These are phyloP conservation scores for Forsythia suspensa DNA, from an alignment of 257 asterid genomes.

Conservation along the genomic window DNA sequence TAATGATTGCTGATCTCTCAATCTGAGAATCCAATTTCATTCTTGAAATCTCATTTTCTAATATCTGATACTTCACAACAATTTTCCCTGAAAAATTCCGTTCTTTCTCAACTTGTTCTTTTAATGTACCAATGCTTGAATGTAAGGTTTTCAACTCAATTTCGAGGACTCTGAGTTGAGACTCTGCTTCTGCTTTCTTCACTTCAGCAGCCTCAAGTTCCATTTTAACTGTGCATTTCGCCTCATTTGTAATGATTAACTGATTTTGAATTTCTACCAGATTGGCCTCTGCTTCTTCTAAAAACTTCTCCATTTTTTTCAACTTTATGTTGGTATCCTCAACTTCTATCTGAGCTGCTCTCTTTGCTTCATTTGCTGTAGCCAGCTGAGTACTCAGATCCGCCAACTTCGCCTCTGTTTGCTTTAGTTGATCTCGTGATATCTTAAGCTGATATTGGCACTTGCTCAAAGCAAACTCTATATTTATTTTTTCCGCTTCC, in stretches of 20 bases:
- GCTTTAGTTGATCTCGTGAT: conserved; percentile 53
- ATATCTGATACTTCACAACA: conserved; percentile 37
- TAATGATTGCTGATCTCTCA: conserved; percentile 46
- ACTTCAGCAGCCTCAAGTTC: conserved; percentile 43
- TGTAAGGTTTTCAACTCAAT: conserved; percentile 42
- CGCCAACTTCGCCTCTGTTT: conserved; percentile 34
- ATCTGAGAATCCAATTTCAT: conserved; percentile 42
- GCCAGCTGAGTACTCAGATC: conserved; percentile 49
- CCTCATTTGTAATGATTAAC: conserved; percentile 38
- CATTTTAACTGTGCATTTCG: conserved; percentile 29
- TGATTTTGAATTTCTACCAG: conserved; percentile 37
- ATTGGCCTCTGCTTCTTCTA: conserved; percentile 51
- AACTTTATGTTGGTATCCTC: conserved; percentile 39
- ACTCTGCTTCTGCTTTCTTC: conserved; percentile 51
- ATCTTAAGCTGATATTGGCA: conserved; percentile 48
- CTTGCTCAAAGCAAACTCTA: conserved; percentile 46
- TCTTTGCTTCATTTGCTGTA: conserved; percentile 49
- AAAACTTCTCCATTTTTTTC: conserved; percentile 33
- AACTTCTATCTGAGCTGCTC: conserved; percentile 41
- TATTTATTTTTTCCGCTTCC: conserved; percentile 47
- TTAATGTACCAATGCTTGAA: conserved; percentile 36
- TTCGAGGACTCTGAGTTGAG: conserved; percentile 35
- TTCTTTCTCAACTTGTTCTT: conserved; percentile 47
- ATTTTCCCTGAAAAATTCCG: conserved; percentile 47
- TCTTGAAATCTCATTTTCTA: conserved; percentile 51